A percentile compares a stretch with the other conserved stretches of the same genome.
These are phyloP conservation scores for Kandelia obovata DNA, from an alignment of 345 rosid species.

Conservation along the genomic window DNA sequence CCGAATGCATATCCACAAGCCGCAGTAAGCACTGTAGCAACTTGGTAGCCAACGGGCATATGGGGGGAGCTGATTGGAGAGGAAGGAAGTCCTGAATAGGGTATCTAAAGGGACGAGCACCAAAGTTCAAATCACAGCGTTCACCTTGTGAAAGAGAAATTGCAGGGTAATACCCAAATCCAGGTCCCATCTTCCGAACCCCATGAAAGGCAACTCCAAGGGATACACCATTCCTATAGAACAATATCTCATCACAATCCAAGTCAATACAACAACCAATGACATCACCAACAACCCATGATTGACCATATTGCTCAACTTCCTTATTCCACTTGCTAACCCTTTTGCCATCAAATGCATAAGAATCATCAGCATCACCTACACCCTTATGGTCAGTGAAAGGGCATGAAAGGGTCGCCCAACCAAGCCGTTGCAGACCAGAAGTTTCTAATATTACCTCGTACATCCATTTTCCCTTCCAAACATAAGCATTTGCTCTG, in stretches of 20 bases:
- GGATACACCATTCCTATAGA: conserved; percentile 74
- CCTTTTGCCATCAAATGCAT: conserved; percentile 95
- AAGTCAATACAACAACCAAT: conserved; percentile 93
- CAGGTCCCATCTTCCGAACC: conserved; percentile 74
- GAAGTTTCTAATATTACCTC: conserved; percentile 89
- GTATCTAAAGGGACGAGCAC: conserved; percentile 73
- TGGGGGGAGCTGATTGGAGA: conserved; percentile 60
- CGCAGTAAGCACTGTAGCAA: conserved; percentile 71
- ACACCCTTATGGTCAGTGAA: conserved; percentile 93
- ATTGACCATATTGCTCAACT: conserved; percentile 72
- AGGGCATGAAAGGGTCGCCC: conserved; percentile 89
- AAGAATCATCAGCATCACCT: conserved; percentile 97
- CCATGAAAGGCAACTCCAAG: conserved; percentile 81
- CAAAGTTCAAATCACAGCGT: conserved; percentile 81
- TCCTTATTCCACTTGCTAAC: conserved; percentile 88
- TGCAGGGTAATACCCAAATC: conserved; percentile 87
- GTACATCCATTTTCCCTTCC: conserved; percentile 99
- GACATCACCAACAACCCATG: conserved; percentile 90
- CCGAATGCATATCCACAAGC: conserved; percentile 47
- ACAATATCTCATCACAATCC: conserved; percentile 64
- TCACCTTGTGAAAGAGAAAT: conserved; percentile 91
- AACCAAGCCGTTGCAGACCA: conserved; percentile 92
- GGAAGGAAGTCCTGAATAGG: conserved; percentile 65
- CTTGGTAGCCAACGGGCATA: conserved; percentile 39
- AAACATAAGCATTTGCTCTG: conserved; percentile 80